Evolutionary conservation across 1,139 yeast species (phyloP).

Genomic region (Blastobotrys buckinghamii): DNA sequence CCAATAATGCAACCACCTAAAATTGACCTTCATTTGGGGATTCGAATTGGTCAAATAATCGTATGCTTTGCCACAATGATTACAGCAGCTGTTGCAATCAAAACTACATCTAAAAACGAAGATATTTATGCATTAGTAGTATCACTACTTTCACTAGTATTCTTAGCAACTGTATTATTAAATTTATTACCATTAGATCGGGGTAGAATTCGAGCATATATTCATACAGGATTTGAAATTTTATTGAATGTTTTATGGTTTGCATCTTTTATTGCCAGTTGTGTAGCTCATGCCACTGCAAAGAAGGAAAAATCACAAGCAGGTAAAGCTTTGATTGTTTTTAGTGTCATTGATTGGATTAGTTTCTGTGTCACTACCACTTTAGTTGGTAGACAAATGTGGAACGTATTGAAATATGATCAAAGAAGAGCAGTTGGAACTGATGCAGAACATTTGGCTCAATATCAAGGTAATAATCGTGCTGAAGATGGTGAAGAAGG

Average conservation of each 20-base stretch:
- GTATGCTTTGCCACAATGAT: neutral
- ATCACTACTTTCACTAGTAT: conserved; percentile 1
- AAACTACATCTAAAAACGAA: neutral
- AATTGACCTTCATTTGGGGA: neutral
- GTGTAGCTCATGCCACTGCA: conserved; percentile 3
- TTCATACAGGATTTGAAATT: neutral
- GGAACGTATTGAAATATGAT: neutral
- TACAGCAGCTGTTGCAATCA: neutral
- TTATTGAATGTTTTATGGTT: conserved; percentile 5
- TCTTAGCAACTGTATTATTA: neutral
- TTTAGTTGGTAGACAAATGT: conserved; percentile 4
- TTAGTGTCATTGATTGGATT: conserved; percentile 1
- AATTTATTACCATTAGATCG: conserved; percentile 1
- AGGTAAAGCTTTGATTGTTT: conserved; percentile 2
- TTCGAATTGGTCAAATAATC: neutral
- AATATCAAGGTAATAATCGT: neutral
- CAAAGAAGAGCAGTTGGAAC: neutral
- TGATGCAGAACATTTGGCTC: conserved; percentile 8
- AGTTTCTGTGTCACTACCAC: neutral
- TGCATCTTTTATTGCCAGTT: conserved; percentile 3
- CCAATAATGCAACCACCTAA: neutral
- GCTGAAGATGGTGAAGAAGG: neutral
- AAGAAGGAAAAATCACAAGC: neutral
- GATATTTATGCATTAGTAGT: conserved; percentile 4
- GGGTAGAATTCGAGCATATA: neutral